Evolutionary conservation across 208 protist genomes (phyloP).

Genomic region (Crithidia acanthocephali): DNA sequence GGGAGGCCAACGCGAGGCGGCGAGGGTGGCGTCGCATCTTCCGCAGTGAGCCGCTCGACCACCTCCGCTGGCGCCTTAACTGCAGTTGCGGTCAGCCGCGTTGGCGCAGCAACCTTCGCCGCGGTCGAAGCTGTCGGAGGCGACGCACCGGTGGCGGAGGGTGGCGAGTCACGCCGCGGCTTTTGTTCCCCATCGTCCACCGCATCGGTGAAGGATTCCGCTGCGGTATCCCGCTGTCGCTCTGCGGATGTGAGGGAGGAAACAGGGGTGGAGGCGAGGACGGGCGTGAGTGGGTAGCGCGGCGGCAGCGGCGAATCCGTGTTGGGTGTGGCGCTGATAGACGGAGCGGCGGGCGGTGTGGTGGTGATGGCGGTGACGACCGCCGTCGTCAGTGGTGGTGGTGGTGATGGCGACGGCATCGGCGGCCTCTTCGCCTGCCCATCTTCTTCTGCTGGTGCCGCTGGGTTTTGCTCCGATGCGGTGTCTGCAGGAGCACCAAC

Average conservation of each 20-base stretch:
- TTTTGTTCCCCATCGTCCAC: background rate
- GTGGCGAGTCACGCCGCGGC: background rate
- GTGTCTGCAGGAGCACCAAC: too few species aligned
- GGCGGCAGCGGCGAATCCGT: background rate
- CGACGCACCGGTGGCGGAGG: background rate
- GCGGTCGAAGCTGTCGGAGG: background rate
- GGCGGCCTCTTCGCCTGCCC: background rate
- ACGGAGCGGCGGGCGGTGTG: background rate
- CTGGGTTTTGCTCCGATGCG: too few species aligned
- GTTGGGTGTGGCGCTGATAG: background rate
- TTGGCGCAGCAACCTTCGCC: too few species aligned
- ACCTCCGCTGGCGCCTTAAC: background rate
- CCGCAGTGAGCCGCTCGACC: background rate
- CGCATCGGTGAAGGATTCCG: background rate
- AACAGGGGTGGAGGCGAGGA: background rate
- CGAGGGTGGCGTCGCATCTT: background rate
- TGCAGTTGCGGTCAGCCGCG: too few species aligned
- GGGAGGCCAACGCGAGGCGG: background rate
- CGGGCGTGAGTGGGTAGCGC: background rate
- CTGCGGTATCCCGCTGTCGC: background rate
- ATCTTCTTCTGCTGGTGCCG: too few species aligned
- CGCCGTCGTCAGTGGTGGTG: background rate
- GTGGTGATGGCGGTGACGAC: background rate
- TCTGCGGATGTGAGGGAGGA: constrained; percentile 1
- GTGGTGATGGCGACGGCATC: too few species aligned